Percentiles rank a stretch among this genome's conserved stretches.
Conservation (phyloP, 495 filamentous ascomycete species). For the Ascobolus immersus region DNA sequence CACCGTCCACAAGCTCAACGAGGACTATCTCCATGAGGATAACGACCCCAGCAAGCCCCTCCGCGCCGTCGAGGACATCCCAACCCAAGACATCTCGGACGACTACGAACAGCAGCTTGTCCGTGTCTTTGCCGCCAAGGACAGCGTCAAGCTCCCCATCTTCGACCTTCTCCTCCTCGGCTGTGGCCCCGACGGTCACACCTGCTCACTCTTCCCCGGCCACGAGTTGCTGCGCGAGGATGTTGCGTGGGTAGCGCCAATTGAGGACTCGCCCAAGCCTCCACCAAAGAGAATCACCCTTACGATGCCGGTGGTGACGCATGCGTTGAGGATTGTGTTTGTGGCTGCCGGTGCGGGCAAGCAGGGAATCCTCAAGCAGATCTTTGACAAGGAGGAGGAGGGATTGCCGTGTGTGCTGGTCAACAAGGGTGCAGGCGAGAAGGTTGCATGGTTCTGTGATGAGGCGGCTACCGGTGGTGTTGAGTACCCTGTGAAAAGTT, state of each 20-base stretch:
- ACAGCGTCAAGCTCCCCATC: slow-evolving; percentile 71
- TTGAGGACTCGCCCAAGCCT: slow-evolving; percentile 82
- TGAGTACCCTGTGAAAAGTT: no score
- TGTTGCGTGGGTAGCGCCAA: slow-evolving; percentile 74
- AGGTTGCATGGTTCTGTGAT: slow-evolving; percentile 90
- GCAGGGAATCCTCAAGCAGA: slow-evolving; percentile 71
- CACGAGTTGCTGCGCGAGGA: slow-evolving; percentile 68
- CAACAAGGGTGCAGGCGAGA: slow-evolving; percentile 55
- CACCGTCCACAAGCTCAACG: slow-evolving; percentile 52
- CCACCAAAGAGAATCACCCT: slow-evolving; percentile 76
- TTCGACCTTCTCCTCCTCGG: slow-evolving; percentile 86
- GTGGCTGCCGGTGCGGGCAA: slow-evolving; percentile 73
- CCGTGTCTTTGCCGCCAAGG: slow-evolving; percentile 51
- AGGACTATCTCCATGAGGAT: slow-evolving; percentile 43
- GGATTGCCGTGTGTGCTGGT: slow-evolving; percentile 64
- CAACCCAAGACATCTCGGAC: slow-evolving; percentile 78
- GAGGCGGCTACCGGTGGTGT: slow-evolving; percentile 58
- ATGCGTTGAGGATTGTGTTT: slow-evolving; percentile 63
- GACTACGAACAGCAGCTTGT: slow-evolving; percentile 80
- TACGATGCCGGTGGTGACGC: slow-evolving; percentile 65
- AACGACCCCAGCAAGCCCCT: no score
- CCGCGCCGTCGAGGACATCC: no score
- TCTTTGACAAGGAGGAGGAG: slow-evolving; percentile 44
- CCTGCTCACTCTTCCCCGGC: slow-evolving; percentile 82
- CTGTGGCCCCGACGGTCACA: slow-evolving; percentile 87